Evolutionary conservation across 306 rosid genomes (phyloP), one percentile per base, ranked within the genome.

Genomic region (Vigna nakashimae): DNA sequence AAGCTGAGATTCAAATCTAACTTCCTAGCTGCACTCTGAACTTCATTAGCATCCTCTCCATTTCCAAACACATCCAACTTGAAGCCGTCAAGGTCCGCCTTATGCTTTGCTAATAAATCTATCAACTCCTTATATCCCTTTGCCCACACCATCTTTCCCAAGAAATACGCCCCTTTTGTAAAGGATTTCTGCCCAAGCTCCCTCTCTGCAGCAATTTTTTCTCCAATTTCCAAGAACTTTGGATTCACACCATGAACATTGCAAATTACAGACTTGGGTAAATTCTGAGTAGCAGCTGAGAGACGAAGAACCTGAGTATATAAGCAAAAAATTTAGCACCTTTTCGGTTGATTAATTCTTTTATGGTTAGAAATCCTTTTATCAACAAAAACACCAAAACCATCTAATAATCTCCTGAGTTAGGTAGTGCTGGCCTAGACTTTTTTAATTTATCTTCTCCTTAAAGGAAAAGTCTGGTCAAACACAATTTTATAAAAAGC

Each of bases 141-240:
- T 38, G 99, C 98, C 99, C 99, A 95, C 8, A 95, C 98, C 99
- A 95, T 92, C 89, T 95, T 95, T 59, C 99, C 99, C 79, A 95
- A 82, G 93, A 92, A 95, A 87, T 95, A 95, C 66, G 99, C 99
- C 36, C 99, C 98, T 86, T 92, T 89, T 17, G 99, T 88, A 82
- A 95, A 95, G 45, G 91, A 79, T 79, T 87, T 63, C 75, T 91
- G 87, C 77, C 98, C 99, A 50, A 70, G 82, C 85, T 95, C 96
- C 88, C 84, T 92, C 70, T 91, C 96, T 38, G 84, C 86, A 46
- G 88, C 93, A 69, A 95, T 65, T 82, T 85, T 91, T 71, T 92
- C 99, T 74, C 98, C 99, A 75, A 92, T 89, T 87, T 83, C 86
- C 83, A 95, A 82, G 80, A 95, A 95, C 77, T 92, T 95, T 2